phyloP scores from a whole-genome alignment of 345 rosid species.

The Sonneratia alba region DNA sequence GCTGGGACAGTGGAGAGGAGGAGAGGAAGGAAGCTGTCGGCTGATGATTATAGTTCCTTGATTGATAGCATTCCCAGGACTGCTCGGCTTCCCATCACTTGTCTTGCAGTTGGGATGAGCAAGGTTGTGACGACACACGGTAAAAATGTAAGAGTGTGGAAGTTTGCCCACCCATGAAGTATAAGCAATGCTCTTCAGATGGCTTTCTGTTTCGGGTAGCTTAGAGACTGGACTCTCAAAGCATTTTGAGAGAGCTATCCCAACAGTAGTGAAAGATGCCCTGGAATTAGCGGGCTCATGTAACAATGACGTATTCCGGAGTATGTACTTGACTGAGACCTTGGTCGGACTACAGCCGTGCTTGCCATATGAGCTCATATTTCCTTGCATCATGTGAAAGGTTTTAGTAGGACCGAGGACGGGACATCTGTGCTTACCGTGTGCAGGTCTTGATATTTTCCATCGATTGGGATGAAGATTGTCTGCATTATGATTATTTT shows the following conservation, averaged over 20 bases:
- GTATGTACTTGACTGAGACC: too few species aligned
- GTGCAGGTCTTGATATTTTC: too few species aligned
- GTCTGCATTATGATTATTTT: too few species aligned
- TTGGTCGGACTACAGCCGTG: too few species aligned
- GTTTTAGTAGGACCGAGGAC: too few species aligned
- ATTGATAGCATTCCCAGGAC: conserved; percentile 45
- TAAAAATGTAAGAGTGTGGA: conserved; percentile 62
- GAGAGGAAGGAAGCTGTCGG: conserved; percentile 36
- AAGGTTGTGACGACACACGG: conserved; percentile 65
- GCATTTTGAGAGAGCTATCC: neutral
- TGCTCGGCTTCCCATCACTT: conserved; percentile 54
- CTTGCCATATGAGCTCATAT: too few species aligned
- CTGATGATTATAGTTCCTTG: conserved; percentile 14
- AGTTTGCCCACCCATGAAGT: conserved; percentile 19
- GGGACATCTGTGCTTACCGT: too few species aligned
- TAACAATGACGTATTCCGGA: too few species aligned
- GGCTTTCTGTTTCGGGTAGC: neutral
- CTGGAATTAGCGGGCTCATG: too few species aligned
- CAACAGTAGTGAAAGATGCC: too few species aligned
- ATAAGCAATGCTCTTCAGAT: neutral
- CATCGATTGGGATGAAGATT: too few species aligned
- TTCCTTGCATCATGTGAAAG: too few species aligned
- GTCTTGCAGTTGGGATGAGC: conserved; percentile 80
- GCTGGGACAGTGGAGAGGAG: conserved; percentile 24
- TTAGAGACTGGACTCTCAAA: neutral